Base-by-base conservation (phyloP, 805 yeast species). In the Candida stauntonica region DNA sequence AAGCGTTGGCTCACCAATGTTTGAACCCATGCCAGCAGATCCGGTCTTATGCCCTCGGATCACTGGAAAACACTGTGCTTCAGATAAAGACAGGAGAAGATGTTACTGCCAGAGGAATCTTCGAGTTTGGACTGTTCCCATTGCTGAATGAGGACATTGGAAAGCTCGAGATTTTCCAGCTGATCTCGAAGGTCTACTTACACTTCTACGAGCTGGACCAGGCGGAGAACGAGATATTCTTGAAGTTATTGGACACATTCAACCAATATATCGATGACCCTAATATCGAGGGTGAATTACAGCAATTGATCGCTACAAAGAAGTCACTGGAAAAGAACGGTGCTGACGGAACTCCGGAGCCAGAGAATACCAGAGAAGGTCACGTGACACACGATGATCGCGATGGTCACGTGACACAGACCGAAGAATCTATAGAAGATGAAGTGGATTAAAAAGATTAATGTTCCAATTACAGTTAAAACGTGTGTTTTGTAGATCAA, bases 1-100 rank as follows among this genome's bases (percentile, higher is more conserved):
- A 86, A 55, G 94, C 94, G 0, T 67, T 88, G 38, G 87, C 93
- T 0, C 91, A 84, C 52, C 96, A 89, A 58, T 85, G 96, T 57
- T 73, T 83, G 56, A 88, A 88, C 52, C 95, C 96, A 15, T 86
- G 95, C 57, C 67, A 86, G 19, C 88, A 85, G 53, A 66, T 88
- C 9, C 67, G 95, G 28, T 60, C 72, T 0, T 75, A 71, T 57
- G 89, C 95, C 0, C 61, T 87, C 29, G 68, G 70, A 16, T 60
- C 75, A 0, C 68, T 89, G 36, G 84, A 83, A 42, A 62, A 67
- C 5, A 63, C 79, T 27, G 39, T 67, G 11, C 46, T 60, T 5
- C 54, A 63, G 3, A 44, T 48, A 18, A 52, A 61, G 9, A 54
- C 66, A 5, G 56, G 60, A 4, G 64, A 62, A 2, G 60, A 68